These are phyloP conservation scores for Lipomyces chichibuensis DNA, from an alignment of 805 yeast species.

Conservation along the genomic window DNA sequence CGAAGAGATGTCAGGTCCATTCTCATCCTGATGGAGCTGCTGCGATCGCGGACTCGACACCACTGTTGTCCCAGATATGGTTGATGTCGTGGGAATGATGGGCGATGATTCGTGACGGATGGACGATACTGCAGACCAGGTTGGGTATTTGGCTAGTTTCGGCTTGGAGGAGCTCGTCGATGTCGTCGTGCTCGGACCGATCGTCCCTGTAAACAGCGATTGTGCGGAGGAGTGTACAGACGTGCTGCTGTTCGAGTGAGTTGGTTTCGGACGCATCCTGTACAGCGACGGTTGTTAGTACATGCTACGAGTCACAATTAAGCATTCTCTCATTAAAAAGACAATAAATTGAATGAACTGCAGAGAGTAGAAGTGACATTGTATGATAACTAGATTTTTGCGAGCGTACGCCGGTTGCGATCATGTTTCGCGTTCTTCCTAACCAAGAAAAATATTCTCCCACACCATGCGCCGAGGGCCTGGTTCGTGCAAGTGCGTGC, in stretches of 20 bases:
- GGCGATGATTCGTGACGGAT: not conserved
- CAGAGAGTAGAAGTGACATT: not conserved
- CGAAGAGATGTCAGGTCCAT: not conserved
- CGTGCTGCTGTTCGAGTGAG: constrained; percentile 10
- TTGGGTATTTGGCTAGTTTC: constrained; percentile 14
- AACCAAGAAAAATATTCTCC: not conserved
- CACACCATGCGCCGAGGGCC: not conserved
- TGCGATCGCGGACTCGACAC: not conserved
- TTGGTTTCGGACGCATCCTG: constrained; percentile 30
- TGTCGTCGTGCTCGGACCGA: not conserved
- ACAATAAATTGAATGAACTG: not conserved
- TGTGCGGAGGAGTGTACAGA: constrained; percentile 1
- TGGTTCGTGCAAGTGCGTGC: not conserved
- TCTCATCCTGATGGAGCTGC: constrained; percentile 3
- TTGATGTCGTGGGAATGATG: not conserved
- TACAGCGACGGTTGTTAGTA: not conserved
- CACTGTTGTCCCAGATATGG: not conserved
- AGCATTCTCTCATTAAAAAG: not conserved
- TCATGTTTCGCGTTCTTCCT: not conserved
- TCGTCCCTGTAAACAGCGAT: not conserved
- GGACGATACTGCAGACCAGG: constrained; percentile 18
- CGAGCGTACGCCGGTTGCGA: not conserved
- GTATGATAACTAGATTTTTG: not conserved
- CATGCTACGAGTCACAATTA: not conserved
- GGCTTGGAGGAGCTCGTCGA: constrained; percentile 8